Evolutionary conservation across 306 rosid species (phyloP), one percentile per base, ranked within the genome.

Genomic region (Medicago ruthenica): DNA sequence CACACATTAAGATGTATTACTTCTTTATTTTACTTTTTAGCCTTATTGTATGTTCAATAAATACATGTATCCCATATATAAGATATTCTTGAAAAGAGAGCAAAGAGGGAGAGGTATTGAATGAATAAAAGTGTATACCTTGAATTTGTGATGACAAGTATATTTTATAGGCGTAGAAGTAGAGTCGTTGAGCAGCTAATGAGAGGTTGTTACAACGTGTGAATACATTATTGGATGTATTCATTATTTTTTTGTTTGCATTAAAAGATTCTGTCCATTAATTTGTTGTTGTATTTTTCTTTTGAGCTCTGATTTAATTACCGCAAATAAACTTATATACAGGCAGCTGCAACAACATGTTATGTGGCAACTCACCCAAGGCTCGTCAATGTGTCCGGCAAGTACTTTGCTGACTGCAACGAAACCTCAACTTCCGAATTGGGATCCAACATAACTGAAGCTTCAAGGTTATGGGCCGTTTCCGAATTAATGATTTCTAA

Each of bases 301-400:
- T 7, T 11, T 70, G 71, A 2, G 18, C 3, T 55, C 42, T 48
- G 7, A 77, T 31, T 55, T 61, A 21, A 2, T 21, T 27, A 42
- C 4, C 15, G 13, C 20, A 22, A 54, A 42, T 24, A 24, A 55
- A 60, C 17, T 16, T 8, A 51, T 58, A 67, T 67, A 61, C 67
- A 92, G 98, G 99, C 97, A 47, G 97, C 97, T 4, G 96, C 97
- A 17, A 95, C 99, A 6, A 88, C 99, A n/a, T 95, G 99, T 63
- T 95, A 92, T 70, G 97, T 87, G 61, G 97, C 97, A 7, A 92
- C 89, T 1, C 91, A 87, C 21, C 90, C 88, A 9, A 87, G 88
- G 72, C 73, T 89, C 34, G 22, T 47, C 6, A 75, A 83, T 18
- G 86, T 92, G 47, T 84, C 89, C 1, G 96, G 99, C 12, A 95